Conservation (phyloP, 2,329 filamentous ascomycete species). For the Bipolaris victoriae region DNA sequence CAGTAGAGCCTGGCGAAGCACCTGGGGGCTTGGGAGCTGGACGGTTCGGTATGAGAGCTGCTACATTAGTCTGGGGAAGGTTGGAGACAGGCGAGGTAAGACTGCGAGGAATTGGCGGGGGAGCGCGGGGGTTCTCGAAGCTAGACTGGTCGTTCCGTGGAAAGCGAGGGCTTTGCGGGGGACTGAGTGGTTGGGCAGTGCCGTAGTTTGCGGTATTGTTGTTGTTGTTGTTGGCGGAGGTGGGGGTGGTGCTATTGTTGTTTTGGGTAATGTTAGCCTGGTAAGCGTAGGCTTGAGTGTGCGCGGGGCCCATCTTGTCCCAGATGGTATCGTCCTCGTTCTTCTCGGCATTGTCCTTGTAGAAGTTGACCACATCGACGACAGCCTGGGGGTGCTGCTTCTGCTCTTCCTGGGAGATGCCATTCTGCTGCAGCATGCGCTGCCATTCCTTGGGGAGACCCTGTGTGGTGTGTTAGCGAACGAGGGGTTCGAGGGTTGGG, state of each 20-base stretch:
- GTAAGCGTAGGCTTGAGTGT: constrained; percentile 59
- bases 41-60: constrained; percentile 73
- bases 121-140: constrained; percentile 95
- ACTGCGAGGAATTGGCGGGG: constrained; percentile 78
- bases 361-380: constrained; percentile 94
- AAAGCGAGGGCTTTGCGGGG: constrained; percentile 84
- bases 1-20: constrained; percentile 49
- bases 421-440: constrained; percentile 90
- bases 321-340: constrained; percentile 85
- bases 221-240: background rate
- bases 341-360: constrained; percentile 88
- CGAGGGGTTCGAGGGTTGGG: background rate
- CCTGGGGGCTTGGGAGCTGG: constrained; percentile 87
- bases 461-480: constrained; percentile 53
- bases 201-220: constrained; percentile 37
- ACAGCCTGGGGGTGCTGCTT: constrained; percentile 95
- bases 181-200: constrained; percentile 65
- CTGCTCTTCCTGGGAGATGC: constrained; percentile 94
- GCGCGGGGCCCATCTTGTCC: constrained; percentile 94
- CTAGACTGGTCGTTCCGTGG: constrained; percentile 88
- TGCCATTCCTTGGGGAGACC: constrained; percentile 98
- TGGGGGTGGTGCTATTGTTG: constrained; percentile 19
- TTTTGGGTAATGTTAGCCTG: constrained; percentile 42
- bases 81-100: constrained; percentile 50
- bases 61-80: constrained; percentile 48